Evolutionary conservation across 306 rosid species (phyloP), one percentile per base, ranked within the genome.

Genomic region (Begonia fuchsioides): DNA sequence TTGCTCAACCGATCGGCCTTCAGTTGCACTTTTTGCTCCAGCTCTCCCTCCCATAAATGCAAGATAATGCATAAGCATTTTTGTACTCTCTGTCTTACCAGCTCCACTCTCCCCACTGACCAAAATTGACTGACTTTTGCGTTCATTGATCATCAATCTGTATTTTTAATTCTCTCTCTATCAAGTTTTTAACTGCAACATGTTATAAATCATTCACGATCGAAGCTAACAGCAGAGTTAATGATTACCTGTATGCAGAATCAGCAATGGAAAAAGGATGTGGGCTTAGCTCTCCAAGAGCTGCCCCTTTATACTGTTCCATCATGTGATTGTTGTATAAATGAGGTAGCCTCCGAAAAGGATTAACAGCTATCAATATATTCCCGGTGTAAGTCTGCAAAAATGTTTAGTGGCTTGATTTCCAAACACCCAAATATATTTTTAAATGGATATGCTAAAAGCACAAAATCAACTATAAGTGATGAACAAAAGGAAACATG

Each of bases 41-140:
- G 69, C 75, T 76, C 93, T 80, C 20, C 96, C 96, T 54, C 96
- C 96, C 78, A 87, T 73, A 61, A 45, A 62, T 51, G 96, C 96
- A 78, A 87, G 94, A 66, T 87, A 87, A 15, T 72, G 82, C 96
- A 87, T 87, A 66, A 87, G 96, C 94, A 83, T 80, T 71, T 87
- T 87, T 38, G 96, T 87, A 51, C 96, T 80, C 63, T 87, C 96
- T 17, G 96, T 87, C 78, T 87, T 87, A 20, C 96, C 96, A 14
- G 96, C 94, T 67, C 96, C 96, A 78, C 96, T 87, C 74, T 87
- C 96, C 61, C 96, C 96, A 68, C 96, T 87, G 40, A 87, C 96
- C 72, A 87, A 72, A 76, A 87, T 87, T 60, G 96, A 53, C 75
- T 87, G 96, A 68, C 96, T 83, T 46, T 52, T 59, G 68, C 68